Base-by-base conservation (phyloP, 2,329 filamentous ascomycete species). In the Penicillium sp. region DNA sequence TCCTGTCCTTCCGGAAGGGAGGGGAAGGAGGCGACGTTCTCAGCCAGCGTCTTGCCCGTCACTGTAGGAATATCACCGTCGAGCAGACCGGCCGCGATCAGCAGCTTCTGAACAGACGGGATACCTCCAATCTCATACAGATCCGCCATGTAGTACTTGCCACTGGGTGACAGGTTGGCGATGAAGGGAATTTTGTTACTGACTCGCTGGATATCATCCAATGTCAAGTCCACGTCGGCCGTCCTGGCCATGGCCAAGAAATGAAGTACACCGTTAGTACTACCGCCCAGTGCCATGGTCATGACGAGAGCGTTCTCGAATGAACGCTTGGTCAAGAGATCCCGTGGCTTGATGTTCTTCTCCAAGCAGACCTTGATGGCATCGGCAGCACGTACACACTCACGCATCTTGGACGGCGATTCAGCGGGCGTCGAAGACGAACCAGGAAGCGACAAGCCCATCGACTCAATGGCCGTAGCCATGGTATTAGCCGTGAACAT, bases 401-500 rank as follows among this genome's bases (percentile, higher is more conserved):
- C 92, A 36, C 91, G 87, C 75, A 88, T 86, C 77, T 96, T 96
- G 45, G 91, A 86, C 0, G 91, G 90, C 3, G 87, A 90, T 16
- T 84, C 81, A 1, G 92, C 92, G 1, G 91, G 91, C 50, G 86
- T 94, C 1, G 89, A 92, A 0, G 89, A 92, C 0, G 90, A 94
- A 1, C 91, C 91, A 0, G 92, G 90, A 7, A 96, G 80, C 0
- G 86, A 86, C 29, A 96, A 79, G 27, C 92, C 92, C 82, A 96
- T 91, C 40, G 89, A 90, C 77, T 96, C 91, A 60, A 96, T 91
- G 13, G 89, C 90, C 0, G 89, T 93, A 4, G 90, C 89, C 90
- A 96, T 93, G 22, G 91, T 96, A 75, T 96, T 96, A 60, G 92
- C 92, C 1, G 92, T 96, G 77, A 92, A 96, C 92, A 96, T 96